Conservation (phyloP, 768 basidiomycete genomes). For the Dioszegia aurantiaca region DNA sequence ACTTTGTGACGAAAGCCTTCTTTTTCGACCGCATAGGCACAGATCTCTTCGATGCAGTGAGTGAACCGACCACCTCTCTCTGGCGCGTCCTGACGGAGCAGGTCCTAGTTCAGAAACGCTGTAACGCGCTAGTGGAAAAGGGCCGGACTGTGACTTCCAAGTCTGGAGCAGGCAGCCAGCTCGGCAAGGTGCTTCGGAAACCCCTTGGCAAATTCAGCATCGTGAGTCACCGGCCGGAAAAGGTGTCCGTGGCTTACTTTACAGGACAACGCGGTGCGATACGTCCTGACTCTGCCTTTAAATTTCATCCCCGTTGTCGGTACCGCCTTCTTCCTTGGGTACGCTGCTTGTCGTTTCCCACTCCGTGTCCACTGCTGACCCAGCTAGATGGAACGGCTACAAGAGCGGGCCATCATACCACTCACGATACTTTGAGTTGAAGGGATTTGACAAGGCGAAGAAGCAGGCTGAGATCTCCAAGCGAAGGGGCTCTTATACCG, state of each 20-base stretch:
- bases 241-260: neutral
- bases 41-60: constrained; percentile 58
- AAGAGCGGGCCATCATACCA: constrained; percentile 62
- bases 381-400: constrained; percentile 37
- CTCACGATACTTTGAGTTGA: constrained; percentile 68
- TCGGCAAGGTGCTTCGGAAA: constrained; percentile 57
- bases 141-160: constrained; percentile 53
- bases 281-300: constrained; percentile 65
- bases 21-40: constrained; percentile 55
- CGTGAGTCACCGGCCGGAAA: constrained; percentile 36
- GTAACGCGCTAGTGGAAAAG: constrained; percentile 53
- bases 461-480: constrained; percentile 57
- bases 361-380: neutral
- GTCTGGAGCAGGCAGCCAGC: constrained; percentile 54
- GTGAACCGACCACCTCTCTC: constrained; percentile 18
- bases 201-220: constrained; percentile 53
- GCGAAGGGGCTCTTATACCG: constrained; percentile 63
- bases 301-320: constrained; percentile 68
- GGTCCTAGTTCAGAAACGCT: constrained; percentile 55
- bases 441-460: constrained; percentile 57
- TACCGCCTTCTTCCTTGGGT: constrained; percentile 62
- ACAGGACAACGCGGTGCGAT: constrained; percentile 57
- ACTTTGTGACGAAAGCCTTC: constrained; percentile 57
- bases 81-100: constrained; percentile 7
- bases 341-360: constrained; percentile 13